These are phyloP conservation scores for Lentinula novae-zelandiae DNA, from an alignment of 1,284 basidiomycete genomes.

Conservation along the genomic window DNA sequence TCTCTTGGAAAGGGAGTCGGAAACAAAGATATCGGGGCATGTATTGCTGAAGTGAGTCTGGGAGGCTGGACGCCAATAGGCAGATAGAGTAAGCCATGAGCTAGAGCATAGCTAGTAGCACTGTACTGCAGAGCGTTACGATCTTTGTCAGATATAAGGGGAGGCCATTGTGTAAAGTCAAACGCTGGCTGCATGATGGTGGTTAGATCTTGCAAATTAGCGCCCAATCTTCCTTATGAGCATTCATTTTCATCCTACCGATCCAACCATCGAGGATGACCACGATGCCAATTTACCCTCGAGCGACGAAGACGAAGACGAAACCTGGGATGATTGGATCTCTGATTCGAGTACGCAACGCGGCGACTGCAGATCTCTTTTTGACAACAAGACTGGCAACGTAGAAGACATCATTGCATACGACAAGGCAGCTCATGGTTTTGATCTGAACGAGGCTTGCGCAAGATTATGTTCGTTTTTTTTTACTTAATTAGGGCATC, in stretches of 20 bases:
- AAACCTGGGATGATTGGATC: conserved; percentile 80
- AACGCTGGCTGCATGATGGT: conserved; percentile 22
- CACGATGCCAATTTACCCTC: conserved; percentile 5
- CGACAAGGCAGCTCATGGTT: conserved; percentile 60
- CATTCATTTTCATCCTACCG: conserved; percentile 7
- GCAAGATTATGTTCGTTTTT: conserved; percentile 45
- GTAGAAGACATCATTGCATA: conserved; percentile 61
- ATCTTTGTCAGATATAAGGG: conserved; percentile 55
- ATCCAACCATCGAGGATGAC: background rate
- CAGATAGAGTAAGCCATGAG: conserved; percentile 83
- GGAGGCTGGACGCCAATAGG: conserved; percentile 47
- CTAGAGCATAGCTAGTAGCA: conserved; percentile 82
- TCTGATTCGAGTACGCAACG: conserved; percentile 58
- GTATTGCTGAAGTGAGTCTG: conserved; percentile 71
- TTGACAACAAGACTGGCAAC: conserved; percentile 64
- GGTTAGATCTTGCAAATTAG: background rate
- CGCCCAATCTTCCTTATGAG: conserved; percentile 5
- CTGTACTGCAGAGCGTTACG: conserved; percentile 55
- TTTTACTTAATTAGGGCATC: background rate
- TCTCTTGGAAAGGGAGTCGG: conserved; percentile 83
- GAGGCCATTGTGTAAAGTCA: conserved; percentile 68
- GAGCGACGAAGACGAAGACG: conserved; percentile 45
- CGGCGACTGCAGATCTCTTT: conserved; percentile 78
- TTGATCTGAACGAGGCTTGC: conserved; percentile 56
- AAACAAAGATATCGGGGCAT: conserved; percentile 86